These are phyloP conservation scores for Neoarthrinium moseri DNA, from an alignment of 2,329 filamentous ascomycete species.

Conservation along the genomic window DNA sequence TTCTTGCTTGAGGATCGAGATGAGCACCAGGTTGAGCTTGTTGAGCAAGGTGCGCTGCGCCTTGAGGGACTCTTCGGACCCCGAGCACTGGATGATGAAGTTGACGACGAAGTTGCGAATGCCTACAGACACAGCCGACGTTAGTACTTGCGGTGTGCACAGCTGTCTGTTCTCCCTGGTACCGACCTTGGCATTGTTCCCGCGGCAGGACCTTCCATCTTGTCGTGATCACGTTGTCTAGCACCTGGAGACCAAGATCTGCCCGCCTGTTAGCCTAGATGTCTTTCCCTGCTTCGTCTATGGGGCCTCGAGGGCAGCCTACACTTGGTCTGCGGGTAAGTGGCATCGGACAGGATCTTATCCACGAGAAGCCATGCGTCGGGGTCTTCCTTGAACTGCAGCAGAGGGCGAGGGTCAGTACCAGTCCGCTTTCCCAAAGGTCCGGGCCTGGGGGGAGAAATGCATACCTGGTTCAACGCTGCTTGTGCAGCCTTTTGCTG, in stretches of 20 bases:
- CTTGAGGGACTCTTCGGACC: slow-evolving; percentile 83
- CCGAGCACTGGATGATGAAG: slow-evolving; percentile 94
- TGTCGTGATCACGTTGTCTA: slow-evolving; percentile 98
- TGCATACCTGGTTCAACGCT: slow-evolving; percentile 80
- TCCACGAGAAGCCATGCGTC: slow-evolving; percentile 98
- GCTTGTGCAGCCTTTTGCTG: slow-evolving; percentile 97
- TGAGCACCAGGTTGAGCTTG: slow-evolving; percentile 96
- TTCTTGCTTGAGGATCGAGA: slow-evolving; percentile 97
- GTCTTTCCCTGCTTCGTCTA: neutral
- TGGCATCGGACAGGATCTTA: slow-evolving; percentile 90
- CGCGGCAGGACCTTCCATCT: slow-evolving; percentile 97
- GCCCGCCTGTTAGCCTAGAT: slow-evolving; percentile 25
- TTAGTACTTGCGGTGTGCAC: neutral
- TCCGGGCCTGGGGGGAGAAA: slow-evolving; percentile 20
- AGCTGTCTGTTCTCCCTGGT: neutral
- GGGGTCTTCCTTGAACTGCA: slow-evolving; percentile 96
- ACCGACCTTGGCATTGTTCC: slow-evolving; percentile 87
- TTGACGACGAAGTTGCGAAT: slow-evolving; percentile 99
- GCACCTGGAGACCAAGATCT: slow-evolving; percentile 93
- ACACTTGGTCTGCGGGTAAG: slow-evolving; percentile 97
- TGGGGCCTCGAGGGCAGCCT: slow-evolving; percentile 34
- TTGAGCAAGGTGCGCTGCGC: slow-evolving; percentile 87
- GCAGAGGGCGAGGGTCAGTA: slow-evolving; percentile 47
- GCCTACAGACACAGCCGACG: slow-evolving; percentile 49
- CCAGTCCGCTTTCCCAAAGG: slow-evolving; percentile 99